A percentile compares a stretch with the other conserved stretches of the same genome.
Evolutionary conservation across 495 filamentous ascomycete species (phyloP).

Genomic region (Viridothelium virens): DNA sequence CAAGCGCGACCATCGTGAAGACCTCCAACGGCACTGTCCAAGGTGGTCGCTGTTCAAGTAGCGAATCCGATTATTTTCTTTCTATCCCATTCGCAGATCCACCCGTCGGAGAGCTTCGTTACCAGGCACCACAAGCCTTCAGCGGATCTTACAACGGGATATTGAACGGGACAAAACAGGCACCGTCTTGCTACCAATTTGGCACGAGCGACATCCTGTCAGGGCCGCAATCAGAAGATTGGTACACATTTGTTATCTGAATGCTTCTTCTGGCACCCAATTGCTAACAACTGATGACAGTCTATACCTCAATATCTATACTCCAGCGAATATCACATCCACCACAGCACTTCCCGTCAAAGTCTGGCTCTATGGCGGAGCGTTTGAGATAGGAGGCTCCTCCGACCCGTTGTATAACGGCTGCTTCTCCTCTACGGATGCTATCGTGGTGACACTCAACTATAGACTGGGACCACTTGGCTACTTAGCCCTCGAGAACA

Average conservation of each 20-base stretch:
- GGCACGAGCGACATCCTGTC: not conserved
- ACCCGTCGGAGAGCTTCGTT: not conserved
- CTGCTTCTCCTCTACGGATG: constrained; percentile 37
- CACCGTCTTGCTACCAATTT: not conserved
- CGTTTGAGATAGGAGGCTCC: constrained; percentile 35
- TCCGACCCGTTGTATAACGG: constrained; percentile 34
- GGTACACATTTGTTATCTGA: not conserved
- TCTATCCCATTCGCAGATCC: not conserved
- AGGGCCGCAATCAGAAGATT: not conserved
- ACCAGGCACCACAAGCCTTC: not conserved
- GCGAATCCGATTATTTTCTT: not conserved
- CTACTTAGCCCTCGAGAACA: not conserved
- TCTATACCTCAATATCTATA: constrained; percentile 42
- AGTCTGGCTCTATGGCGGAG: constrained; percentile 36
- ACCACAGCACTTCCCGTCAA: constrained; percentile 36
- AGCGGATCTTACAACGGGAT: not conserved
- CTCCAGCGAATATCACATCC: constrained; percentile 25
- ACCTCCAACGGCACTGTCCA: not conserved
- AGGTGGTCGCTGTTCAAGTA: not conserved
- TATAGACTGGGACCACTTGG: constrained; percentile 35
- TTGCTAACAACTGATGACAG: constrained; percentile 37
- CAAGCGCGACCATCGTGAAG: not conserved
- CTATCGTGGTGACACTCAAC: constrained; percentile 41
- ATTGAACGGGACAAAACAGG: not conserved
- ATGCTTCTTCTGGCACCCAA: not conserved